Conservation (phyloP, 1,284 basidiomycete genomes). For the Moesziomyces sp. region DNA sequence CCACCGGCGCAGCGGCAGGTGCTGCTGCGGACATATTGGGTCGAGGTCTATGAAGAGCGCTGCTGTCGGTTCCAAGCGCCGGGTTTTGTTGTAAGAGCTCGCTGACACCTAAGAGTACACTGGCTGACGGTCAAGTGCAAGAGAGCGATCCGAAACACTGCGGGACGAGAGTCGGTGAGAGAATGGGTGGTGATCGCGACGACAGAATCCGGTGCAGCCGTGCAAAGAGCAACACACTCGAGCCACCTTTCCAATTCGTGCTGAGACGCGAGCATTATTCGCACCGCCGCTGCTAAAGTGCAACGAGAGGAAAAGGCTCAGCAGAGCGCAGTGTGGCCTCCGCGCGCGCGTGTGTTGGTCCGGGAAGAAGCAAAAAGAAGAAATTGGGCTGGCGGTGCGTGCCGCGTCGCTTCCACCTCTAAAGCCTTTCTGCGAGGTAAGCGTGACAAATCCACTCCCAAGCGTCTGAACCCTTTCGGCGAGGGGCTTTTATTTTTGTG, state of each 20-base stretch:
- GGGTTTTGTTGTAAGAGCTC: not conserved
- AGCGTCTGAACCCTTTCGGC: too few species aligned
- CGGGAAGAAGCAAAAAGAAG: conserved; percentile 1
- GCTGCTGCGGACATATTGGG: conserved; percentile 43
- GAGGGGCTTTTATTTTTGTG: not conserved
- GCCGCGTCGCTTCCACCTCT: not conserved
- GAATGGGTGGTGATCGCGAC: too few species aligned
- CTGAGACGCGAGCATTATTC: too few species aligned
- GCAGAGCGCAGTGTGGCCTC: not conserved
- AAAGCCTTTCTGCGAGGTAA: not conserved
- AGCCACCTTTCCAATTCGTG: not conserved
- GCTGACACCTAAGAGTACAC: not conserved
- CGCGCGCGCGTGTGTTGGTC: not conserved
- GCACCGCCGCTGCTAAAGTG: too few species aligned
- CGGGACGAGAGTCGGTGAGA: too few species aligned
- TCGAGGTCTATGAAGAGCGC: not conserved
- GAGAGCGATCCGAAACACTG: too few species aligned
- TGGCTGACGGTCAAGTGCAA: too few species aligned
- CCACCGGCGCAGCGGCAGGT: conserved; percentile 39
- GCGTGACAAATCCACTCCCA: not conserved
- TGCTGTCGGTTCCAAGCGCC: not conserved
- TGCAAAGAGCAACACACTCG: too few species aligned
- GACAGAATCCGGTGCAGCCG: too few species aligned
- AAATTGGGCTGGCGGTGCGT: not conserved
- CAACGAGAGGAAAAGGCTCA: not conserved